These are phyloP conservation scores for Rhodotorula sp. DNA, from an alignment of 1,284 basidiomycete species.

Conservation along the genomic window DNA sequence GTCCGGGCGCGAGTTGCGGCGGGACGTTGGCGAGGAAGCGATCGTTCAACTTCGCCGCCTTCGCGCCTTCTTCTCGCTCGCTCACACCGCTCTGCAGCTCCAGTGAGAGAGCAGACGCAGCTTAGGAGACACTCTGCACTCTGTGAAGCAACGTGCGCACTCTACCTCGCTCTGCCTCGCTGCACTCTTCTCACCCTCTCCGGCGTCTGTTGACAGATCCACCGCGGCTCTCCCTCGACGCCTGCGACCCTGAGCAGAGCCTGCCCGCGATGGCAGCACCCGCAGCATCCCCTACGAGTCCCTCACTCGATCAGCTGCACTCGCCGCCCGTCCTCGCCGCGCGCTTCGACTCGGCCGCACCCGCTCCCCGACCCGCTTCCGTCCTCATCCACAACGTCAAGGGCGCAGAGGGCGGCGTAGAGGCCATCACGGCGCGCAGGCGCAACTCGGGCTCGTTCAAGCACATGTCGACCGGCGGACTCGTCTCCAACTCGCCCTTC, in stretches of 20 bases:
- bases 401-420: constrained; percentile 38
- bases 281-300: neutral
- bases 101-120: too few species aligned
- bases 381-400: constrained; percentile 20
- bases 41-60: neutral
- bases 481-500: constrained; percentile 41
- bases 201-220: neutral
- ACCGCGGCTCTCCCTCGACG: neutral
- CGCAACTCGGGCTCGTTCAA: constrained; percentile 40
- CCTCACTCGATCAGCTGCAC: neutral
- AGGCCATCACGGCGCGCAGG: constrained; percentile 29
- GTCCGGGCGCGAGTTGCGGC: neutral
- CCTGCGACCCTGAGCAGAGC: neutral
- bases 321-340: constrained; percentile 4
- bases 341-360: neutral
- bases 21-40: neutral
- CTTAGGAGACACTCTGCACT: too few species aligned
- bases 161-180: too few species aligned
- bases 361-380: constrained; percentile 4
- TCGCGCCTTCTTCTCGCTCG: neutral
- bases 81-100: neutral
- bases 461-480: constrained; percentile 33
- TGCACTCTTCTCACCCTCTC: neutral
- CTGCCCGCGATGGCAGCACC: constrained; percentile 7
- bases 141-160: neutral